These are phyloP conservation scores for Cutaneotrichosporon mucoides DNA, from an alignment of 1,284 basidiomycete species.

Conservation along the genomic window DNA sequence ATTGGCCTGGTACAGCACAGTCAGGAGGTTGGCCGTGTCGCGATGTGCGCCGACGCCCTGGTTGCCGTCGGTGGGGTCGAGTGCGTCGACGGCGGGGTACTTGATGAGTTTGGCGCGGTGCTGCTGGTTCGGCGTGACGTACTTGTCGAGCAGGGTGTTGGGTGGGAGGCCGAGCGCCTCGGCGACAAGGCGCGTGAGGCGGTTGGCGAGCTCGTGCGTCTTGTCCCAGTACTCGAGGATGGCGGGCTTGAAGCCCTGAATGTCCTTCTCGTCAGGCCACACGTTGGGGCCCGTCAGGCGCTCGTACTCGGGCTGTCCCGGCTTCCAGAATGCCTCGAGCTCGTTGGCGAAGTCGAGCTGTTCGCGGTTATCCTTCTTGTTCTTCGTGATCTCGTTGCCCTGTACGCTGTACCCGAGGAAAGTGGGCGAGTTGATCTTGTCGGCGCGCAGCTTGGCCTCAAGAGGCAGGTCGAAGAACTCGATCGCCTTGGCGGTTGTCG, in stretches of 20 bases:
- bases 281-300: slow-evolving; percentile 18
- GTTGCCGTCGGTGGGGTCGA: slow-evolving; percentile 11
- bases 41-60: slow-evolving; percentile 22
- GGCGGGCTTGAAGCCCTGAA: slow-evolving; percentile 11
- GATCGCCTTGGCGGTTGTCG: slow-evolving; percentile 7
- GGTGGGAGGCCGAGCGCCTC: slow-evolving; percentile 15
- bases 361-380: slow-evolving; percentile 23
- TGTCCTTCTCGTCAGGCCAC: slow-evolving; percentile 6
- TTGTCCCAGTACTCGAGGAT: slow-evolving; percentile 8
- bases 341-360: slow-evolving; percentile 24
- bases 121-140: slow-evolving; percentile 11
- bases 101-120: slow-evolving; percentile 24
- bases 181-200: slow-evolving; percentile 11
- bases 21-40: slow-evolving; percentile 51
- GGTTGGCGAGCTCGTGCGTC: slow-evolving; percentile 10
- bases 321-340: slow-evolving; percentile 12
- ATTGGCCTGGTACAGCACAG: slow-evolving; percentile 62
- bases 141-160: slow-evolving; percentile 9
- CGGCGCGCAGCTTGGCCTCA: slow-evolving; percentile 33
- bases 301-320: slow-evolving; percentile 13
- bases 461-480: slow-evolving; percentile 32
- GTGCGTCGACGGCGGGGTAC: slow-evolving; percentile 18
- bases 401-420: slow-evolving; percentile 19
- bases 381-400: slow-evolving; percentile 23
- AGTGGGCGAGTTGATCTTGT: slow-evolving; percentile 21